A percentile compares a stretch with the other conserved stretches of the same genome.
Conservation (phyloP, 208 protist species). For the Acanthamoeba triangularis region DNA sequence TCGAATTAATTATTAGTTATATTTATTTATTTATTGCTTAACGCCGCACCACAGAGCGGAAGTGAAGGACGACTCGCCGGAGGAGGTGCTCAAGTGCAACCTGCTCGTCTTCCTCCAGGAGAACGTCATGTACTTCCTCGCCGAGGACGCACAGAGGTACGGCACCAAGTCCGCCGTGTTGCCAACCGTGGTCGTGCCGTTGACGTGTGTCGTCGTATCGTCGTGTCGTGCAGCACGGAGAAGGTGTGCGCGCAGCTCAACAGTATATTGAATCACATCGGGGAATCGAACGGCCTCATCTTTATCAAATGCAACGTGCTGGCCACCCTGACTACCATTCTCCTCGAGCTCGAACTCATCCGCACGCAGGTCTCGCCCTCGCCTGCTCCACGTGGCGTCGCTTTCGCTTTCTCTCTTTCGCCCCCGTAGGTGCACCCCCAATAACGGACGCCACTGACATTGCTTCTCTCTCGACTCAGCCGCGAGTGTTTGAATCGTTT, state of each 20-base stretch:
- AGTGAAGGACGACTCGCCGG: slow-evolving; percentile 42
- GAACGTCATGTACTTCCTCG: slow-evolving; percentile 71
- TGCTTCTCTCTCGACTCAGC: background rate
- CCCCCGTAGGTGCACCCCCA: background rate
- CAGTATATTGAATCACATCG: slow-evolving; percentile 48
- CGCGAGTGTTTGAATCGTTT: slow-evolving; percentile 55
- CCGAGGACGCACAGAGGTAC: slow-evolving; percentile 34
- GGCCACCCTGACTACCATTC: slow-evolving; percentile 67
- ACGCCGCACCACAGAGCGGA: background rate
- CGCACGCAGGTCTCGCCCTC: slow-evolving; percentile 22
- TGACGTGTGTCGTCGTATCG: background rate
- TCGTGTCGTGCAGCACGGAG: background rate
- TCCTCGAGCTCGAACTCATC: slow-evolving; percentile 67
- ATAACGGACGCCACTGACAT: too few relatives aligned
- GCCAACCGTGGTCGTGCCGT: background rate
- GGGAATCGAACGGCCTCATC: slow-evolving; percentile 8
- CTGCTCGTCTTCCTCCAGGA: slow-evolving; percentile 72
- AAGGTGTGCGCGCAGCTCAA: slow-evolving; percentile 63
- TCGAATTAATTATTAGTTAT: background rate
- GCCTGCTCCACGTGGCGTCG: background rate
- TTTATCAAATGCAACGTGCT: slow-evolving; percentile 70
- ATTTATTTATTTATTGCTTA: background rate
- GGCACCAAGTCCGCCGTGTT: background rate
- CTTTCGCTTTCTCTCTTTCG: background rate
- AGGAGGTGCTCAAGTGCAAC: slow-evolving; percentile 69